Evolutionary conservation across 2,329 filamentous ascomycete species (phyloP).

Genomic region (Colletotrichum paranaense): DNA sequence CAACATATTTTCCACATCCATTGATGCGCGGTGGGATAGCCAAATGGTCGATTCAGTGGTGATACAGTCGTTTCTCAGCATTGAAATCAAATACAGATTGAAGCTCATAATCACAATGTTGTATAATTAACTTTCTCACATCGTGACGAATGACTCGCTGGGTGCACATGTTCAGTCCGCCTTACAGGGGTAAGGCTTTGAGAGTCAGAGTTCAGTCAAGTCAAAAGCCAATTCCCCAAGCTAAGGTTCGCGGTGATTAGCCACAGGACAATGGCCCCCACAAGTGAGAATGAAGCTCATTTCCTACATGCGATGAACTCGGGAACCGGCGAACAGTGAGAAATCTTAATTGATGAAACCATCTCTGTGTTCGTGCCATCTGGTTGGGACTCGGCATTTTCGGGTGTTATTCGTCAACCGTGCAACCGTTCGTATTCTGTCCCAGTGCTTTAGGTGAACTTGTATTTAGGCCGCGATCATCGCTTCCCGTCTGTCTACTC

Average conservation of each 20-base stretch:
- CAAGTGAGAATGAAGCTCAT: constrained; percentile 2
- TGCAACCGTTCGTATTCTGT: background rate
- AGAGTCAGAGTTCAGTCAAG: background rate
- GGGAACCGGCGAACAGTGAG: background rate
- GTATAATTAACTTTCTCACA: constrained; percentile 3
- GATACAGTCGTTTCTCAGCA: background rate
- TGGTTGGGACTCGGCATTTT: background rate
- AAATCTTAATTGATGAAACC: constrained; percentile 21
- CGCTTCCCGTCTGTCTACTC: background rate
- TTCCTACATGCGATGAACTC: background rate
- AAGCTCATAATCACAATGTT: background rate
- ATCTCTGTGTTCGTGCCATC: background rate
- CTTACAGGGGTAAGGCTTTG: constrained; percentile 4
- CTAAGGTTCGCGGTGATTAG: constrained; percentile 1
- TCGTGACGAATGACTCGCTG: background rate
- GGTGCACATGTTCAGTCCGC: background rate
- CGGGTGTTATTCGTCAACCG: background rate
- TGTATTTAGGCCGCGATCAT: background rate
- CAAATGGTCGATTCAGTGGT: background rate
- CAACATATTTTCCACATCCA: background rate
- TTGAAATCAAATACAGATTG: background rate
- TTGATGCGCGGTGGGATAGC: background rate
- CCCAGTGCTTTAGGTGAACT: background rate
- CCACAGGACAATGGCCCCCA: background rate
- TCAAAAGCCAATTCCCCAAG: background rate